Percentiles rank a stretch among this genome's conserved stretches.
phyloP scores from a whole-genome alignment of 2,329 filamentous ascomycete species.

The Sporothrix variecibatus region DNA sequence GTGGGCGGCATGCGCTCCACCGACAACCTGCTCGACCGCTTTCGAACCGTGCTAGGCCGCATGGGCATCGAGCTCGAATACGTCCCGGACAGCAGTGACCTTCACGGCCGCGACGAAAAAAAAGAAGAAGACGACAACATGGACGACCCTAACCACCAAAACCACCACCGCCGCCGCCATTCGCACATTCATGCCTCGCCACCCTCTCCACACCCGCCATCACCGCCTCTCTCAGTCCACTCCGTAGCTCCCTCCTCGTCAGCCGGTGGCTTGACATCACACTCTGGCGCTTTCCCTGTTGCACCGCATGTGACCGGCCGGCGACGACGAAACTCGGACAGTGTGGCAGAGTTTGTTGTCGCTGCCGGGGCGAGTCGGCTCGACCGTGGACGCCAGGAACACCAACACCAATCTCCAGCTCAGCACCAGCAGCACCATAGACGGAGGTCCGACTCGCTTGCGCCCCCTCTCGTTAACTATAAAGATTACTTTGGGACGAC shows the following conservation, averaged over 20 bases:
- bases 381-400: constrained; percentile 16
- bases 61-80: constrained; percentile 74
- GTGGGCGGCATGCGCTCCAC: constrained; percentile 67
- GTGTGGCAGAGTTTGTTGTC: constrained; percentile 26
- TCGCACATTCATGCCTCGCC: constrained; percentile 21
- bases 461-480: constrained; percentile 22
- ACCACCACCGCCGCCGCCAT: neutral
- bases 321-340: constrained; percentile 35
- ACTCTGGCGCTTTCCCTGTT: constrained; percentile 27
- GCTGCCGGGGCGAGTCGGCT: neutral
- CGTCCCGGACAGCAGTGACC: constrained; percentile 36
- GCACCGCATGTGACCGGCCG: constrained; percentile 28
- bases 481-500: constrained; percentile 8
- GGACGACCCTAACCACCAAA: neutral
- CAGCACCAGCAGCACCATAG: neutral
- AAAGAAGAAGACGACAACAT: neutral
- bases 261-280: constrained; percentile 20
- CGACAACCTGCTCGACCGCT: constrained; percentile 64
- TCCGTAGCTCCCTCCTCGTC: constrained; percentile 21
- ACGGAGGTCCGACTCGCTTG: constrained; percentile 29
- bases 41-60: constrained; percentile 65
- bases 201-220: constrained; percentile 17
- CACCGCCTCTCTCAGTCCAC: constrained; percentile 18
- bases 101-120: constrained; percentile 3
- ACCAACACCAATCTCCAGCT: neutral